These are phyloP conservation scores for Penicillium occitanis DNA, from an alignment of 2,329 filamentous ascomycete species.

Conservation along the genomic window DNA sequence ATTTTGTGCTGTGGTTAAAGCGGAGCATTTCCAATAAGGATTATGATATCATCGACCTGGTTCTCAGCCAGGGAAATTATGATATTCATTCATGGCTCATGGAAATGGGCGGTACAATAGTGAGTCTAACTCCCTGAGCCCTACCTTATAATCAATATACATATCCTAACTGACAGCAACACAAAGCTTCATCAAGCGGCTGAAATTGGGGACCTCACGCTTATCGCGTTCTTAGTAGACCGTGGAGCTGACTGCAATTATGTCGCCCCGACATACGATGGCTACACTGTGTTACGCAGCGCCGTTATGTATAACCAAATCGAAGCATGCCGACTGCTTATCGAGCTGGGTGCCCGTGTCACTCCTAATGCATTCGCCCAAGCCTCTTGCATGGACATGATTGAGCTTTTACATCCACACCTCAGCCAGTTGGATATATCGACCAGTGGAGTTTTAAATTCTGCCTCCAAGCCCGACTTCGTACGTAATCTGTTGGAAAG, in stretches of 20 bases:
- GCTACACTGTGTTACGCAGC: too few relatives aligned
- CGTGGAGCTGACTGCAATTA: too few relatives aligned
- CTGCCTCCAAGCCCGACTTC: not conserved
- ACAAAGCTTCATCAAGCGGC: too few relatives aligned
- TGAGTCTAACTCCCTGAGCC: not conserved
- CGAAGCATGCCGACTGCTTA: too few relatives aligned
- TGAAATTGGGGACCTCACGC: too few relatives aligned
- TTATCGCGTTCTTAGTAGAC: too few relatives aligned
- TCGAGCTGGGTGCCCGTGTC: too few relatives aligned
- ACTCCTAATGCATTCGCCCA: too few relatives aligned
- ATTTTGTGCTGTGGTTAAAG: not conserved
- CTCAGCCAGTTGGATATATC: conserved; percentile 9
- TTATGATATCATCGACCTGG: conserved; percentile 1
- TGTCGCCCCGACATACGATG: too few relatives aligned
- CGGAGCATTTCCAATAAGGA: conserved; percentile 1
- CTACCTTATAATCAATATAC: too few relatives aligned
- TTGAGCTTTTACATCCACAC: conserved; percentile 3
- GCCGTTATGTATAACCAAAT: too few relatives aligned
- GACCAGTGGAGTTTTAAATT: not conserved
- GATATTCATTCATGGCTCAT: conserved; percentile 4
- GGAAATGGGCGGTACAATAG: conserved; percentile 1
- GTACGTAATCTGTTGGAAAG: conserved; percentile 1
- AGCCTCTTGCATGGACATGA: not conserved
- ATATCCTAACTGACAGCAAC: too few relatives aligned
- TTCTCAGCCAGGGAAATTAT: conserved; percentile 2